Conservation (phyloP, 176 grass and related monocot species). For the Alopecurus myosuroides region DNA sequence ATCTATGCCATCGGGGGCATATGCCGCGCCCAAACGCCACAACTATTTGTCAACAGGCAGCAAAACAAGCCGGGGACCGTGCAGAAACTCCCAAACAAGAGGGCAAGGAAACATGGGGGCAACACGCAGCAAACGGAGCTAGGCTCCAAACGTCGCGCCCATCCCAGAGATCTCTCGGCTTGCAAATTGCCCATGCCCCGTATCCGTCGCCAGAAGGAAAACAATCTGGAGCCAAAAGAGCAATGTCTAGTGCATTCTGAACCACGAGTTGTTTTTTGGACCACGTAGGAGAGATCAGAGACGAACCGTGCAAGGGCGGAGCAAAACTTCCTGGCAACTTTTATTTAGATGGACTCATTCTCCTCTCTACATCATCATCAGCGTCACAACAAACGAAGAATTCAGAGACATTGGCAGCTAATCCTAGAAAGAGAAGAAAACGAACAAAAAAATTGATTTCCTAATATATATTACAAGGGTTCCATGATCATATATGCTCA, state of each 20-base stretch:
- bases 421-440: constrained; percentile 5
- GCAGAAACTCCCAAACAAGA: background rate
- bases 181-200: constrained; percentile 37
- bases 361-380: constrained; percentile 35
- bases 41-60: background rate
- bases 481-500: constrained; percentile 9
- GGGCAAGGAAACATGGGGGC: background rate
- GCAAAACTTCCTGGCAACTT: constrained; percentile 16
- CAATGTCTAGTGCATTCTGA: constrained; percentile 13
- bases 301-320: background rate
- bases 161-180: constrained; percentile 34
- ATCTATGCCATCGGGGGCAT: background rate
- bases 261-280: constrained; percentile 9
- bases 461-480: constrained; percentile 31
- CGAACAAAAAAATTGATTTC: background rate
- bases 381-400: constrained; percentile 3
- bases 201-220: constrained; percentile 26
- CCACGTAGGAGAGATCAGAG: background rate
- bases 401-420: constrained; percentile 13
- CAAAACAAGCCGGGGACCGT: background rate
- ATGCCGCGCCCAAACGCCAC: constrained; percentile 2
- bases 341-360: constrained; percentile 44
- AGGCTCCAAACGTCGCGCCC: constrained; percentile 22
- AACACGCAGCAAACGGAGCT: background rate
- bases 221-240: constrained; percentile 4